Base-by-base conservation (phyloP, 805 yeast species). In the Aciculoconidium aculeatum region DNA sequence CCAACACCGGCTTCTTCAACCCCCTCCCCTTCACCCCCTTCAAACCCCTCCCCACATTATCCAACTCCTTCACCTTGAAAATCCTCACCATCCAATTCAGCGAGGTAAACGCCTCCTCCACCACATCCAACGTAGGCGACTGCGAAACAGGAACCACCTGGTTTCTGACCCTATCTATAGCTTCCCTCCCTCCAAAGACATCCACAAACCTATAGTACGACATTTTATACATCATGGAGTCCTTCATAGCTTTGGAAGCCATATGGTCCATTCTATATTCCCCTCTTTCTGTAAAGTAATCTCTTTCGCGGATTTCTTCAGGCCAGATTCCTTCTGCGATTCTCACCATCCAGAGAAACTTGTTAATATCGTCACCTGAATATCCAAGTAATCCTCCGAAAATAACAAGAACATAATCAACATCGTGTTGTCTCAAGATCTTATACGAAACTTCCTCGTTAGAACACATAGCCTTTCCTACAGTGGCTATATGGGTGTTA, bases 251-350 rank as follows among this genome's bases (percentile, higher is more conserved):
- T 15, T 75, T 65, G 3, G 96, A 64, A 10, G 97, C 97, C 18
- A 62, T 62, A 34, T 71, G 75, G 54, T 92, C 97, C 31, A 92
- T 80, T 47, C 77, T 77, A 56, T 86, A 92, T 56, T 87, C 96
- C 38, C 97, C 96, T 32, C 75, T 61, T 4, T 75, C 74, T 13
- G 88, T 82, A 70, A 88, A 92, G 61, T 65, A 92, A 41, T 77
- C 72, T 40, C 92, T 67, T 62, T 92, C 98, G 42, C 67, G 72
- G 35, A 92, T 78, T 52, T 92, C 97, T n/a, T 92, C 96, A 1
- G 98, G 99, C 99, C 99, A 92, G 36, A 92, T 85, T 31, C 98
- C 98, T 60, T 92, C 95, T n/a, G 96, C 75, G 43, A 92, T 92
- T 57, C 98, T 76, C 16, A 92, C 87, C 99, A 92, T 92, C 98